Percentiles rank a stretch among this genome's conserved stretches.
phyloP scores from a whole-genome alignment of 305 asterid genomes.

The Andrographis paniculata region DNA sequence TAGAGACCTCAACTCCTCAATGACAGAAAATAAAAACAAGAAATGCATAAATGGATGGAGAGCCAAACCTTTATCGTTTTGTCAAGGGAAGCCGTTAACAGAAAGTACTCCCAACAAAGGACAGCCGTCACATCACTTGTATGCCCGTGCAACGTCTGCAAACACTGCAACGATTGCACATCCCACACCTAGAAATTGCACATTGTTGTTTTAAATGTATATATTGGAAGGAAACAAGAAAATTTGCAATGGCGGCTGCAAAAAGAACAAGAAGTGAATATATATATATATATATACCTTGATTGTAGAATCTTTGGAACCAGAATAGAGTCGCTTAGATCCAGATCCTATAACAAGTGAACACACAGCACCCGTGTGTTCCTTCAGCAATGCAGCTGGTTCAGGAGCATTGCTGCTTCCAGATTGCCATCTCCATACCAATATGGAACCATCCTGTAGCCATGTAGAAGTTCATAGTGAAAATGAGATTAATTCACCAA shows the following conservation, averaged over 20 bases:
- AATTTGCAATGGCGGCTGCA: no score
- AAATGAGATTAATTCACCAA: no score
- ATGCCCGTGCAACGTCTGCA: conserved; percentile 44
- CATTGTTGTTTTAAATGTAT: no score
- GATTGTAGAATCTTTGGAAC: conserved; percentile 39
- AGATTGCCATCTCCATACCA: conserved; percentile 37
- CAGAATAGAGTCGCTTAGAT: conserved; percentile 41
- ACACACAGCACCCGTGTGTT: conserved; percentile 30
- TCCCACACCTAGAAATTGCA: conserved; percentile 44
- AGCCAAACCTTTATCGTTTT: conserved; percentile 38
- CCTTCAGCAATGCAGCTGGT: conserved; percentile 26
- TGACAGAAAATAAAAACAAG: no score
- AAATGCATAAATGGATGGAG: no score
- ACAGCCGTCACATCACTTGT: conserved; percentile 36
- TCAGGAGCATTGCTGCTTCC: conserved; percentile 20
- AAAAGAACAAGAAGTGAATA: no score
- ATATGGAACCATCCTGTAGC: conserved; percentile 50
- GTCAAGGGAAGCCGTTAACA: conserved; percentile 62
- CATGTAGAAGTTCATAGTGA: conserved; percentile 1
- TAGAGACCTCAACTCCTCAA: no score
- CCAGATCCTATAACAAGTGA: conserved; percentile 40
- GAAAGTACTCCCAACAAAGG: conserved; percentile 43
- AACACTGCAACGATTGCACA: conserved; percentile 37
- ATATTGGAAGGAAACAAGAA: no score
- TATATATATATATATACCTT: conserved; percentile 42